These are phyloP conservation scores for Exidia glandulosa DNA, from an alignment of 768 basidiomycete genomes.

Conservation along the genomic window DNA sequence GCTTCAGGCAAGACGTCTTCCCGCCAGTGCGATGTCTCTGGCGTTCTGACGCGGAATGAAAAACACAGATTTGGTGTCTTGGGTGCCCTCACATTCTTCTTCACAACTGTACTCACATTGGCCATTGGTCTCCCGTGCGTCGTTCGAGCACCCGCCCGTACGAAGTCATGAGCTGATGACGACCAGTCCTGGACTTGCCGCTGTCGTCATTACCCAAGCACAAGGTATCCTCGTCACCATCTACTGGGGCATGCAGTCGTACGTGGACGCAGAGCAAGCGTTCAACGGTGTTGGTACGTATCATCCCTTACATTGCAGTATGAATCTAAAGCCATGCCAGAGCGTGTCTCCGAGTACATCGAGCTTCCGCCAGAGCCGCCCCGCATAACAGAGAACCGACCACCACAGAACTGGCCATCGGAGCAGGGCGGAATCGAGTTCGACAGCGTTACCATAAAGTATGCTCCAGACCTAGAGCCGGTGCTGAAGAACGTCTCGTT, in stretches of 20 bases:
- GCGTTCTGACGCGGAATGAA: no score
- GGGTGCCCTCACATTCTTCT: constrained; percentile 21
- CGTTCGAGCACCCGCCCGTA: neutral
- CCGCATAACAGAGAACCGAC: constrained; percentile 42
- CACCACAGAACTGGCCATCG: constrained; percentile 68
- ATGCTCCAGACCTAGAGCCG: constrained; percentile 49
- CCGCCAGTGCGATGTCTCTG: neutral
- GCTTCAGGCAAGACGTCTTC: constrained; percentile 11
- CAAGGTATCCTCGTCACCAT: neutral
- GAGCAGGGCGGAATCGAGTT: constrained; percentile 39
- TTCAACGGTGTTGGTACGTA: neutral
- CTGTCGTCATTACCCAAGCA: constrained; percentile 18
- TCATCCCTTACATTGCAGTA: no score
- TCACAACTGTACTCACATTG: constrained; percentile 22
- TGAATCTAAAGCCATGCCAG: constrained; percentile 19
- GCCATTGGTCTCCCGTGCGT: constrained; percentile 1
- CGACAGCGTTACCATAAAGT: constrained; percentile 48
- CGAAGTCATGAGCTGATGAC: neutral
- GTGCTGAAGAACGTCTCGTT: constrained; percentile 51
- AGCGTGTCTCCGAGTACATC: constrained; percentile 65
- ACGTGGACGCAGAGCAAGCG: neutral
- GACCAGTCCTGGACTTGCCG: constrained; percentile 14
- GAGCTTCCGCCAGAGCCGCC: constrained; percentile 58
- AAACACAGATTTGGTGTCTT: constrained; percentile 20
- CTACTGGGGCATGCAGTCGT: neutral